A percentile compares a stretch with the other conserved stretches of the same genome.
Conservation (phyloP, 768 basidiomycete genomes). For the Tephrocybe sp. region DNA sequence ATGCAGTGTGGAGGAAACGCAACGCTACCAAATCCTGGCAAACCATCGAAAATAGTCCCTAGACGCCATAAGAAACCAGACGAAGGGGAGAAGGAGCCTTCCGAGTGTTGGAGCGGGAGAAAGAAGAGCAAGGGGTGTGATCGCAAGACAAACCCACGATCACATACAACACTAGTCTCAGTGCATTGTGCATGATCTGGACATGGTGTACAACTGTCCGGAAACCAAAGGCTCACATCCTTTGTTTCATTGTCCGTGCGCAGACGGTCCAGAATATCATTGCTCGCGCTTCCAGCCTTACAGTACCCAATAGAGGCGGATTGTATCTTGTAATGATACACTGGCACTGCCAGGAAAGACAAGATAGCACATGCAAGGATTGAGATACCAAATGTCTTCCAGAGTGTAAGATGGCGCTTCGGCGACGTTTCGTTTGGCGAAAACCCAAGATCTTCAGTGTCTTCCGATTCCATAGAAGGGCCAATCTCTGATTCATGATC, state of each 20-base stretch:
- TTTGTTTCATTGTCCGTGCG: conserved; percentile 23
- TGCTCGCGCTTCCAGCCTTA: conserved; percentile 60
- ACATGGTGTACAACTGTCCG: conserved; percentile 69
- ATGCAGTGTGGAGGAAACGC: conserved; percentile 74
- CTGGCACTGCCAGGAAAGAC: conserved; percentile 28
- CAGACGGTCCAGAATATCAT: conserved; percentile 48
- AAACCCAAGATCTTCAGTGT: conserved; percentile 20
- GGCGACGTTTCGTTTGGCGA: conserved; percentile 32
- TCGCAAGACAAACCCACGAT: conserved; percentile 62
- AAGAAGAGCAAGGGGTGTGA: conserved; percentile 58
- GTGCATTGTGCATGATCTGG: conserved; percentile 67
- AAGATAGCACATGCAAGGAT: conserved; percentile 17
- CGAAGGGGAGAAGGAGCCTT: conserved; percentile 39
- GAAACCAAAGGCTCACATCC: conserved; percentile 41
- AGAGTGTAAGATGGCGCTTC: conserved; percentile 4
- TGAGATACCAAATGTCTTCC: conserved; percentile 10
- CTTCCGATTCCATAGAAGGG: conserved; percentile 8
- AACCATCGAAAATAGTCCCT: conserved; percentile 56
- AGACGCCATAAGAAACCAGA: conserved; percentile 43
- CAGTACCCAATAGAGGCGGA: conserved; percentile 78
- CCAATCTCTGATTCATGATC: conserved; percentile 16
- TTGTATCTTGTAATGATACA: conserved; percentile 58
- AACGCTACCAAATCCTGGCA: conserved; percentile 75
- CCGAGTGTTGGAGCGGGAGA: conserved; percentile 37
- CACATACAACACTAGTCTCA: conserved; percentile 57